Percentiles rank a stretch among this genome's conserved stretches.
These are phyloP conservation scores for Pseudopithomyces maydicus DNA, from an alignment of 2,329 filamentous ascomycete species.

Conservation along the genomic window DNA sequence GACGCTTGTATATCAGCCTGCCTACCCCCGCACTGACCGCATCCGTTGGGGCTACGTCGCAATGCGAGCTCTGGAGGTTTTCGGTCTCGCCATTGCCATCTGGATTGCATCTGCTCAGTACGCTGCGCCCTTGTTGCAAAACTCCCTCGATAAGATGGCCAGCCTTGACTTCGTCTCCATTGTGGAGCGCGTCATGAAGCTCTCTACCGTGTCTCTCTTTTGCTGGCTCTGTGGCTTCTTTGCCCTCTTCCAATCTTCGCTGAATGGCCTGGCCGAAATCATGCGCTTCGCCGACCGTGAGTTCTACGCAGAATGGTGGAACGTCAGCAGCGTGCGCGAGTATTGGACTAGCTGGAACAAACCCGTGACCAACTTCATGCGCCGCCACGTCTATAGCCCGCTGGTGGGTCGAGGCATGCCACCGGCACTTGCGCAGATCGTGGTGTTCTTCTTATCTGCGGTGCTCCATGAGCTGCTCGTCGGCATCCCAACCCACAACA, in stretches of 20 bases:
- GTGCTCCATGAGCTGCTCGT: slow-evolving; percentile 91
- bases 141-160: slow-evolving; percentile 87
- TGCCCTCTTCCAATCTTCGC: slow-evolving; percentile 87
- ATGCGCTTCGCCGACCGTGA: slow-evolving; percentile 89
- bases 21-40: slow-evolving; percentile 82
- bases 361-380: slow-evolving; percentile 96
- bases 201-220: slow-evolving; percentile 91
- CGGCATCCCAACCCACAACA: slow-evolving; percentile 91
- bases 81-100: slow-evolving; percentile 82
- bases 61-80: slow-evolving; percentile 79
- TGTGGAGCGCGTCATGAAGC: slow-evolving; percentile 86
- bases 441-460: slow-evolving; percentile 88
- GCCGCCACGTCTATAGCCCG: slow-evolving; percentile 88
- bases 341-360: slow-evolving; percentile 99
- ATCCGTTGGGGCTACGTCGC: slow-evolving; percentile 88
- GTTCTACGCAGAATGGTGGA: slow-evolving; percentile 99
- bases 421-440: slow-evolving; percentile 69
- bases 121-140: slow-evolving; percentile 84
- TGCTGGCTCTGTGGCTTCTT: slow-evolving; percentile 99
- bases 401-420: slow-evolving; percentile 84
- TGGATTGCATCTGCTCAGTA: slow-evolving; percentile 97
- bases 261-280: slow-evolving; percentile 91
- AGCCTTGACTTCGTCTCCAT: slow-evolving; percentile 81
- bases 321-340: slow-evolving; percentile 73
- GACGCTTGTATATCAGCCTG: slow-evolving; percentile 94